Percentiles rank a stretch among this genome's conserved stretches.
Conservation (phyloP, 306 rosid genomes). For the Cicer yamashitae region DNA sequence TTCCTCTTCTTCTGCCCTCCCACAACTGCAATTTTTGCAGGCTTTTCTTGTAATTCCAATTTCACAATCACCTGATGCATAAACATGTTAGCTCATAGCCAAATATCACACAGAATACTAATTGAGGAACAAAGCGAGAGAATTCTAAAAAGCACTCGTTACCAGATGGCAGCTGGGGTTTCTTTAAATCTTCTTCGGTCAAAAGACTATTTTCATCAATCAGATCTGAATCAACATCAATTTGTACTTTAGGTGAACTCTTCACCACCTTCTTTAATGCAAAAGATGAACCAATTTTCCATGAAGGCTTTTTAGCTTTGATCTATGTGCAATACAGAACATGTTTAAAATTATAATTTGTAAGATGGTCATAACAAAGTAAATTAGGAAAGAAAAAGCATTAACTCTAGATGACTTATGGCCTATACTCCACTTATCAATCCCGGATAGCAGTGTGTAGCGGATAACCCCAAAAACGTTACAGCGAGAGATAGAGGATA, state of each 20-base stretch:
- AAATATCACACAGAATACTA: conserved; percentile 11
- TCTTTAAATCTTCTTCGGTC: conserved; percentile 86
- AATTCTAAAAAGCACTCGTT: conserved; percentile 25
- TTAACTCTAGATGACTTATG: neutral
- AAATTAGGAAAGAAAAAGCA: conserved; percentile 12
- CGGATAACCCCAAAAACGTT: too few relatives aligned
- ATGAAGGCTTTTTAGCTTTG: conserved; percentile 74
- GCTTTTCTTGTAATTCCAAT: conserved; percentile 88
- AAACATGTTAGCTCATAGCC: conserved; percentile 26
- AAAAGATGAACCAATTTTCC: conserved; percentile 88
- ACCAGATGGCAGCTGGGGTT: conserved; percentile 72
- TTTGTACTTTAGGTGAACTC: conserved; percentile 62
- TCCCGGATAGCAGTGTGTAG: too few relatives aligned
- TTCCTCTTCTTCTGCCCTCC: conserved; percentile 92
- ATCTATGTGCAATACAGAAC: conserved; percentile 50
- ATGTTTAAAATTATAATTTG: conserved; percentile 32
- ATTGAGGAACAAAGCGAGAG: conserved; percentile 30
- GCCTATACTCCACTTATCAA: conserved; percentile 10
- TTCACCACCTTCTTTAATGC: conserved; percentile 62
- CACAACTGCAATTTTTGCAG: conserved; percentile 91
- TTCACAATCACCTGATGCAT: conserved; percentile 80
- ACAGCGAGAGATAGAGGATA: too few relatives aligned
- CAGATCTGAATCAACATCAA: conserved; percentile 80
- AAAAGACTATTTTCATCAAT: conserved; percentile 92
- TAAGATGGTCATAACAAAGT: neutral